Percentiles rank a stretch among this genome's conserved stretches.
Evolutionary conservation across 164 flowering plant species (phyloP).

Genomic region (Houttuynia cordata): DNA sequence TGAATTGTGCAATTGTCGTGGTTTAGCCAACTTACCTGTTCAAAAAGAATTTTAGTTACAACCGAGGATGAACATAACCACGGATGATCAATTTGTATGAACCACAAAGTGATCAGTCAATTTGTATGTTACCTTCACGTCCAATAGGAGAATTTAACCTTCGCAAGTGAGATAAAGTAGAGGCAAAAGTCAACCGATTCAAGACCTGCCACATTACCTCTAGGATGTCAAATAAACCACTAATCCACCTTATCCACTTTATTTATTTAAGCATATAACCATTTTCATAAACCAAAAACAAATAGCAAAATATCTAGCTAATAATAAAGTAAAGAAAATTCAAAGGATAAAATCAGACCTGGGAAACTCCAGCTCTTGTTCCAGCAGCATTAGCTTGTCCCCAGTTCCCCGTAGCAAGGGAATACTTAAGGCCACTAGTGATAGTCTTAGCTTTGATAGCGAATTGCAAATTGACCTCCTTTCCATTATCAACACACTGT

Average conservation of each 20-base stretch:
- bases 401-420: slow-evolving; percentile 99
- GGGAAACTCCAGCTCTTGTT: slow-evolving; percentile 98
- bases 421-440: slow-evolving; percentile 95
- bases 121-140: slow-evolving; percentile 62
- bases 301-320: not conserved
- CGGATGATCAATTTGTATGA: too few relatives aligned
- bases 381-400: slow-evolving; percentile 99
- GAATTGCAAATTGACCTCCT: slow-evolving; percentile 91
- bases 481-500: slow-evolving; percentile 96
- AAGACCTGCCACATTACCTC: slow-evolving; percentile 40
- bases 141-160: slow-evolving; percentile 96
- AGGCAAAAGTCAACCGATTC: slow-evolving; percentile 95
- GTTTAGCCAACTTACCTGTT: slow-evolving; percentile 96
- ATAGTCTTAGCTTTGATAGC: slow-evolving; percentile 97
- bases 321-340: not conserved
- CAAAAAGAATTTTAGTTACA: not conserved
- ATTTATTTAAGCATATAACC: too few relatives aligned
- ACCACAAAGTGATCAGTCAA: not conserved
- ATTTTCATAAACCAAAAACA: not conserved
- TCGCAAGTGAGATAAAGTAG: slow-evolving; percentile 88
- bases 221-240: too few relatives aligned
- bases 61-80: not conserved
- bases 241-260: too few relatives aligned
- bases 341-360: slow-evolving; percentile 24
- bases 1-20: slow-evolving; percentile 93